Conservation (phyloP, 495 filamentous ascomycete species). For the Sporormia fimetaria region DNA sequence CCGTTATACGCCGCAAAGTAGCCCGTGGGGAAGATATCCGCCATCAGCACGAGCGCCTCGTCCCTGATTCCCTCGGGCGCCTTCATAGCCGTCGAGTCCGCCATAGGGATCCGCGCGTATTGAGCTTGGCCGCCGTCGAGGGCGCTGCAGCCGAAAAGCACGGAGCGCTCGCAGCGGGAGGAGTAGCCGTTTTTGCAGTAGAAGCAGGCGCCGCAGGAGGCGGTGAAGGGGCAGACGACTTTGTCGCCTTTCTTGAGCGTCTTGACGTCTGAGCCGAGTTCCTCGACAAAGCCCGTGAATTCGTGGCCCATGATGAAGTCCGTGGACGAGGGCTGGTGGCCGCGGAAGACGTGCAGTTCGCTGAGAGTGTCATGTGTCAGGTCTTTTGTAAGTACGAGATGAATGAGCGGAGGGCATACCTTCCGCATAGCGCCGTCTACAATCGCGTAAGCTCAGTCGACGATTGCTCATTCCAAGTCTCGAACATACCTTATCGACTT, state of each 20-base stretch:
- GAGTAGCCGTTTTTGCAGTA: constrained; percentile 78
- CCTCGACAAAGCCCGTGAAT: constrained; percentile 66
- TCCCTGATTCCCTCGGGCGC: constrained; percentile 66
- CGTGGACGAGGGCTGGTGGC: constrained; percentile 53
- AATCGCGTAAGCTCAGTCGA: not conserved
- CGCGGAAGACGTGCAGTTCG: constrained; percentile 84
- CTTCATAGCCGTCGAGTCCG: constrained; percentile 70
- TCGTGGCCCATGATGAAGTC: constrained; percentile 73
- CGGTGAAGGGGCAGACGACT: constrained; percentile 59
- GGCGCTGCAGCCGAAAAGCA: constrained; percentile 60
- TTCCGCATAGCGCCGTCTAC: constrained; percentile 74
- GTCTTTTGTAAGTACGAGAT: constrained; percentile 3
- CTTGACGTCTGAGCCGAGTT: constrained; percentile 56
- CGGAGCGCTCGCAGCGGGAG: constrained; percentile 64
- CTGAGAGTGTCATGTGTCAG: constrained; percentile 34
- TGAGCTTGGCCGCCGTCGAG: constrained; percentile 87
- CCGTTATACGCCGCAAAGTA: constrained; percentile 82
- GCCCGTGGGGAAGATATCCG: constrained; percentile 75
- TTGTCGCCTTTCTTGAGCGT: constrained; percentile 59
- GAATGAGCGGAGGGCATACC: constrained; percentile 49
- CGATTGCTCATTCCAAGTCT: no score
- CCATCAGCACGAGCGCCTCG: constrained; percentile 76
- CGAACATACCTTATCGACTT: constrained; percentile 48
- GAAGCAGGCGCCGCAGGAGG: constrained; percentile 77
- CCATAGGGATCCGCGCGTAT: constrained; percentile 70